Evolutionary conservation across 1,284 basidiomycete species (phyloP).

Genomic region (Melanopsichium pennsylvanicum): DNA sequence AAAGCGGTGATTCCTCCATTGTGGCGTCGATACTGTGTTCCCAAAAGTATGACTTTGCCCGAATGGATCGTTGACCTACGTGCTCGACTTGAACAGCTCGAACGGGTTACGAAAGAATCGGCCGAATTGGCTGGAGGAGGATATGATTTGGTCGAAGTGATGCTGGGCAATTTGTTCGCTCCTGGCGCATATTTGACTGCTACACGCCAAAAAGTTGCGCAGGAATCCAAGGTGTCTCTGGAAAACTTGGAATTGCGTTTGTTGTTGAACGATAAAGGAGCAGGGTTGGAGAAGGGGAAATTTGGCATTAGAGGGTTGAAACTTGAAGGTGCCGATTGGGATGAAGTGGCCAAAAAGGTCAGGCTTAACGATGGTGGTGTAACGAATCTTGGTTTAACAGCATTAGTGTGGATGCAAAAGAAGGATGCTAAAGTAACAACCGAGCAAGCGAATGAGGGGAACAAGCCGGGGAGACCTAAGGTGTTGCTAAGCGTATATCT

Average conservation of each 20-base stretch:
- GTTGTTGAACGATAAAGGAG: conserved; percentile 27
- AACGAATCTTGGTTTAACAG: conserved; percentile 47
- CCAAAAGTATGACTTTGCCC: conserved; percentile 49
- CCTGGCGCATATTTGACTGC: conserved; percentile 64
- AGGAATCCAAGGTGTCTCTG: conserved; percentile 44
- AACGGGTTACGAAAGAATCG: conserved; percentile 24
- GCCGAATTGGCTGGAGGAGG: conserved; percentile 10
- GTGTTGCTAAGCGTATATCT: conserved; percentile 85
- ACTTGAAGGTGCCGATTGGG: conserved; percentile 59
- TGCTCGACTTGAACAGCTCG: conserved; percentile 51
- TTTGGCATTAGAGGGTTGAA: conserved; percentile 52
- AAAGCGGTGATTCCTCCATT: conserved; percentile 52
- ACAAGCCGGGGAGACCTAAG: neutral
- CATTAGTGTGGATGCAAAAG: conserved; percentile 46
- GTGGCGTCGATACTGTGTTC: conserved; percentile 54
- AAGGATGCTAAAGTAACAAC: too few species aligned
- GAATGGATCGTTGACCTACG: conserved; percentile 60
- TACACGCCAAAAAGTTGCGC: conserved; percentile 60
- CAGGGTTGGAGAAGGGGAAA: conserved; percentile 66
- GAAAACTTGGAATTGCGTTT: conserved; percentile 58
- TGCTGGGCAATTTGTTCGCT: conserved; percentile 56
- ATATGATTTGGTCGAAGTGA: conserved; percentile 53
- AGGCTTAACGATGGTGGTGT: conserved; percentile 49
- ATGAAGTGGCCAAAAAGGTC: conserved; percentile 16
- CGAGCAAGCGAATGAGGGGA: neutral